phyloP scores from a whole-genome alignment of 208 protist species.

The Leishmania amazonensis region DNA sequence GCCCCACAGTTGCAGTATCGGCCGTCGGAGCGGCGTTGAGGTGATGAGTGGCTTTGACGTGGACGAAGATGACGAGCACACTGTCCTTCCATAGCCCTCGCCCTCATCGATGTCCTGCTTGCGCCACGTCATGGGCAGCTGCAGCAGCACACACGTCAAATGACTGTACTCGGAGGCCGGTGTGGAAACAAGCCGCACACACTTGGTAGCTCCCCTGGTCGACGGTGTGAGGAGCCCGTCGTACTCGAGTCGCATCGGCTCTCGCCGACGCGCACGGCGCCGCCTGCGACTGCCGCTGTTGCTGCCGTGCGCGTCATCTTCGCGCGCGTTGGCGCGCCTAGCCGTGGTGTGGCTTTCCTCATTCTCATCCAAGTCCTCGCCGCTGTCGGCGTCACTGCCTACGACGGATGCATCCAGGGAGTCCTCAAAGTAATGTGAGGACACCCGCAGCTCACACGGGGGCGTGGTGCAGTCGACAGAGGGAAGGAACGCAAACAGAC shows the following conservation, averaged over 20 bases:
- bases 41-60: not conserved
- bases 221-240: slow-evolving; percentile 4
- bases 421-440: slow-evolving; percentile 29
- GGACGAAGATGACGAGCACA: not conserved
- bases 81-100: not conserved
- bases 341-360: not conserved
- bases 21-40: slow-evolving; percentile 7
- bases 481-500: slow-evolving; percentile 34
- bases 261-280: slow-evolving; percentile 13
- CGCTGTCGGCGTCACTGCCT: slow-evolving; percentile 13
- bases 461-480: slow-evolving; percentile 25
- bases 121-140: slow-evolving; percentile 20
- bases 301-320: not conserved
- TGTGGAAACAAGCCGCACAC: slow-evolving; percentile 18
- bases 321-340: not conserved
- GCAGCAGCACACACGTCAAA: slow-evolving; percentile 25
- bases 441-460: slow-evolving; percentile 24
- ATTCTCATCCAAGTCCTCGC: not conserved
- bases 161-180: slow-evolving; percentile 22
- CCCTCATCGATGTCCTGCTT: not conserved
- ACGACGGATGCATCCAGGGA: not conserved
- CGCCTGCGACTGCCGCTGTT: slow-evolving; percentile 1
- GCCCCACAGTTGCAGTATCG: slow-evolving; percentile 31
- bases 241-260: slow-evolving; percentile 31
- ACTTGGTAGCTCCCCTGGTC: not conserved